Conservation (phyloP, 169 alveolate genomes). For the Blepharisma undulans region DNA sequence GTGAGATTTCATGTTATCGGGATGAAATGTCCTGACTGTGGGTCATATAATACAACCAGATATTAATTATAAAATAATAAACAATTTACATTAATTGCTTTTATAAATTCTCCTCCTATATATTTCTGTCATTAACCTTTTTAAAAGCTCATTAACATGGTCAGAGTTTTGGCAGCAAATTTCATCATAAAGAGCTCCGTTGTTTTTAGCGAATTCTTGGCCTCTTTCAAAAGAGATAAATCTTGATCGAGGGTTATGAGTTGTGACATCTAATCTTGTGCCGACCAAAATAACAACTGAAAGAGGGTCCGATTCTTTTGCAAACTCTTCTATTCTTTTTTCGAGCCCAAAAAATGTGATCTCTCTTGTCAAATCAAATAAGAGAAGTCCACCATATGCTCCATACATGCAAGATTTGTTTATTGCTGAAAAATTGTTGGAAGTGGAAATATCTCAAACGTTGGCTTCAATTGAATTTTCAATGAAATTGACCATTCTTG, state of each 20-base stretch:
- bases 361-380: constrained; percentile 27
- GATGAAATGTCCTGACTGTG: not conserved
- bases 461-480: not conserved
- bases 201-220: not conserved
- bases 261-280: not conserved
- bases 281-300: not conserved
- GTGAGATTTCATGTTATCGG: constrained; percentile 19
- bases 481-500: not conserved
- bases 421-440: constrained; percentile 2
- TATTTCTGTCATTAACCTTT: constrained; percentile 16
- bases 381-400: not conserved
- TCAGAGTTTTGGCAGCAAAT: not conserved
- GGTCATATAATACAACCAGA: not conserved
- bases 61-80: not conserved
- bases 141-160: constrained; percentile 3
- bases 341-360: not conserved
- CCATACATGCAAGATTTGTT: not conserved
- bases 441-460: constrained; percentile 17
- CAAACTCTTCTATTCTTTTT: not conserved
- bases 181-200: constrained; percentile 25
- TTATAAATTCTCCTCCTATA: not conserved
- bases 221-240: not conserved
- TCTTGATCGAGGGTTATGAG: not conserved
- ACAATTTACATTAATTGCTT: not conserved
- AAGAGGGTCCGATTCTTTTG: not conserved